phyloP scores from a whole-genome alignment of 495 filamentous ascomycete genomes.

The Neurospora sp. region DNA sequence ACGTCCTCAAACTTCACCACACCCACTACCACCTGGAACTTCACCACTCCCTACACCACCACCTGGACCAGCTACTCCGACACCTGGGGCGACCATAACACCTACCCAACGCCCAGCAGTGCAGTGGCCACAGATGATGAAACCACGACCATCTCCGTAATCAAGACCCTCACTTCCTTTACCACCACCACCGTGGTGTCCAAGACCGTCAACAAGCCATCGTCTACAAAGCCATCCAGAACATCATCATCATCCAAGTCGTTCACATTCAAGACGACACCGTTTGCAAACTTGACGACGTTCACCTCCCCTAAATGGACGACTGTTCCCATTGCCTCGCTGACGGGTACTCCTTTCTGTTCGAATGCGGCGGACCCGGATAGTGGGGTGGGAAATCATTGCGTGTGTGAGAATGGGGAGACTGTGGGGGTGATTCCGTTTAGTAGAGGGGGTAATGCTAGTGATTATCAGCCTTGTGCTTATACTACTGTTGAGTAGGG shows the following conservation, averaged over 20 bases:
- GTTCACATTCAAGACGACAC: background rate
- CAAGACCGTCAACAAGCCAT: background rate
- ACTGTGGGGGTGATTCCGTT: constrained; percentile 7
- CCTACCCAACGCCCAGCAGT: background rate
- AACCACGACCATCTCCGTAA: background rate
- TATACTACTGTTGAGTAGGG: constrained; percentile 9
- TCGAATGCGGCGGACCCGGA: constrained; percentile 9
- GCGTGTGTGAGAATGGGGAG: constrained; percentile 11
- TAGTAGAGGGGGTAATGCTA: background rate
- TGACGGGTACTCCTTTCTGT: constrained; percentile 10
- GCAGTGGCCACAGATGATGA: background rate
- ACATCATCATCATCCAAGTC: background rate
- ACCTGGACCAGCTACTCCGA: background rate
- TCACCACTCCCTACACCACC: background rate
- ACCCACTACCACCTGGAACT: background rate
- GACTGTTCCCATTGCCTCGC: constrained; percentile 5
- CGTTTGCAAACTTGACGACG: background rate
- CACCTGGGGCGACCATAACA: background rate
- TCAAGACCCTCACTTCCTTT: background rate
- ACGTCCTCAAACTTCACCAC: background rate
- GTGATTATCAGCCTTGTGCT: constrained; percentile 15
- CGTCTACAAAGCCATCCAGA: background rate
- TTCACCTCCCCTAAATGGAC: constrained; percentile 3
- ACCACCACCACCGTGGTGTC: background rate
- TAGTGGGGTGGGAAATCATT: constrained; percentile 11